These are phyloP conservation scores for Podila clonocystis DNA, from an alignment of 192 early-diverging fungal genomes.

Conservation along the genomic window DNA sequence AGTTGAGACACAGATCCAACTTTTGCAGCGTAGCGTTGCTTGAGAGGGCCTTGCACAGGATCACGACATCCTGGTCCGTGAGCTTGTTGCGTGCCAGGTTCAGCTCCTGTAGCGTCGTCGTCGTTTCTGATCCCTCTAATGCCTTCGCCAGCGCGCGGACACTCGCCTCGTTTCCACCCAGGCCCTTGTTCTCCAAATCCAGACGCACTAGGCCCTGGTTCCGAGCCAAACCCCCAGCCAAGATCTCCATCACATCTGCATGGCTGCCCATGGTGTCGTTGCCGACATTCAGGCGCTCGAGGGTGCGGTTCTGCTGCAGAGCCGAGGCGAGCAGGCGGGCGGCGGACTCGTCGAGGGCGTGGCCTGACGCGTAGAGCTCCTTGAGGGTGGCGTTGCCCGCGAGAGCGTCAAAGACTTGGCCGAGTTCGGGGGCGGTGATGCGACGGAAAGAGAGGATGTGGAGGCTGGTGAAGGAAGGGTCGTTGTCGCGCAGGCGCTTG, in stretches of 20 bases:
- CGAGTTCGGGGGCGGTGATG: conserved; percentile 53
- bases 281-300: conserved; percentile 56
- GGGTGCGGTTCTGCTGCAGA: conserved; percentile 54
- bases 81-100: conserved; percentile 58
- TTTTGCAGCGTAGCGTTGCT: conserved; percentile 18
- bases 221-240: conserved; percentile 55
- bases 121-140: conserved; percentile 28
- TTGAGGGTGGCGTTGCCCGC: conserved; percentile 53
- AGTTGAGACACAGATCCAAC: conserved; percentile 55
- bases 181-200: conserved; percentile 65
- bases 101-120: conserved; percentile 36
- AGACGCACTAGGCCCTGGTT: conserved; percentile 55
- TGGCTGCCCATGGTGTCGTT: conserved; percentile 47
- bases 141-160: conserved; percentile 13
- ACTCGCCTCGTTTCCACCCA: conserved; percentile 18
- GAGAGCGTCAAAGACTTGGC: conserved; percentile 55
- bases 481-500: conserved; percentile 56
- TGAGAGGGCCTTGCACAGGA: conserved; percentile 25
- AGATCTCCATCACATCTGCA: conserved; percentile 21
- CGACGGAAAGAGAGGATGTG: conserved; percentile 66
- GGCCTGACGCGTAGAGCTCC: conserved; percentile 64
- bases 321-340: conserved; percentile 43
- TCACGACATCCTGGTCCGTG: conserved; percentile 42
- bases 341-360: conserved; percentile 48
- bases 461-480: conserved; percentile 55